A percentile compares a stretch with the other conserved stretches of the same genome.
These are phyloP conservation scores for Kalmanozyma brasiliensis DNA, from an alignment of 1,284 basidiomycete genomes.

Conservation along the genomic window DNA sequence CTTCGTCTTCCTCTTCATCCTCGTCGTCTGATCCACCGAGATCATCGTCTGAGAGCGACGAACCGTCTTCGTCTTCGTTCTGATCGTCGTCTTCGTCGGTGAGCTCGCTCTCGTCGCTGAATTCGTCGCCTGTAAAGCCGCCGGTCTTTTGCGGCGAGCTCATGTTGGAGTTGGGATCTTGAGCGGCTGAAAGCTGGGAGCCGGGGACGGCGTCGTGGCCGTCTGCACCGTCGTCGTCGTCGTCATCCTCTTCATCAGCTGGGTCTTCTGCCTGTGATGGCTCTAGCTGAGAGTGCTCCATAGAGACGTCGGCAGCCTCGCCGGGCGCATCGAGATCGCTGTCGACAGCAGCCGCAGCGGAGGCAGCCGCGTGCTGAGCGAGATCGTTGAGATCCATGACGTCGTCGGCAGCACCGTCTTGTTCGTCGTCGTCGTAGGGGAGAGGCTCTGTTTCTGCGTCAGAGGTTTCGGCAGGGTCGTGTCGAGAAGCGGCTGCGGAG, in stretches of 20 bases:
- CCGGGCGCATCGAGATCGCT: slow-evolving; percentile 24
- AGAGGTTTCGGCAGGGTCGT: slow-evolving; percentile 33
- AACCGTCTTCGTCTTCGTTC: slow-evolving; percentile 44
- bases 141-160: slow-evolving; percentile 52
- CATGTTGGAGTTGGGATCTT: slow-evolving; percentile 39
- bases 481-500: slow-evolving; percentile 23
- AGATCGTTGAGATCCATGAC: slow-evolving; percentile 42
- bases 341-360: slow-evolving; percentile 11
- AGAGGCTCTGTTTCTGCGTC: slow-evolving; percentile 65
- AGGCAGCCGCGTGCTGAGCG: slow-evolving; percentile 21
- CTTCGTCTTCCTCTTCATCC: slow-evolving; percentile 43
- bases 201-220: slow-evolving; percentile 16
- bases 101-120: slow-evolving; percentile 61
- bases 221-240: slow-evolving; percentile 6
- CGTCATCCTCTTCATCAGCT: slow-evolving; percentile 6
- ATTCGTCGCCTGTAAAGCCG: slow-evolving; percentile 50
- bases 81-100: slow-evolving; percentile 53
- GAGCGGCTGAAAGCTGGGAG: slow-evolving; percentile 32
- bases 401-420: slow-evolving; percentile 20
- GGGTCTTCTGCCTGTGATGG: slow-evolving; percentile 19
- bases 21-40: slow-evolving; percentile 47
- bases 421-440: slow-evolving; percentile 55
- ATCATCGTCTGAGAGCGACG: slow-evolving; percentile 44
- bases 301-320: slow-evolving; percentile 24
- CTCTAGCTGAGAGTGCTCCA: slow-evolving; percentile 25